phyloP scores from a whole-genome alignment of 2,329 filamentous ascomycete genomes.

The Lachnellula subtilissima region DNA sequence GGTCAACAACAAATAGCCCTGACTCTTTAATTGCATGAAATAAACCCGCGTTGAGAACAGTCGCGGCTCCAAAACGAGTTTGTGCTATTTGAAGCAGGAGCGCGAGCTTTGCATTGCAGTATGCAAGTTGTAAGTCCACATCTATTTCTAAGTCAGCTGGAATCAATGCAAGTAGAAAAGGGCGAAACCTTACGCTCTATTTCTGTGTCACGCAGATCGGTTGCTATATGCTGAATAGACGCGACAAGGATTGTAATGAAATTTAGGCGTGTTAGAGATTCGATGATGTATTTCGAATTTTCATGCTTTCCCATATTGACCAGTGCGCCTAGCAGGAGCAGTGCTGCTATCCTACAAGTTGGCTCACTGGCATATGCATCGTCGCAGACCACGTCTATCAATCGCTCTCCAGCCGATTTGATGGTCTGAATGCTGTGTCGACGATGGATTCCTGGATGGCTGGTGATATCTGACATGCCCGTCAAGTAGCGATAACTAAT shows the following conservation, averaged over 20 bases:
- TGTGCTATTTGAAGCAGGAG: conserved; percentile 81
- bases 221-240: conserved; percentile 71
- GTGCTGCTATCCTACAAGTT: conserved; percentile 75
- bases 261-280: conserved; percentile 77
- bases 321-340: conserved; percentile 77
- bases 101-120: conserved; percentile 68
- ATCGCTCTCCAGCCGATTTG: conserved; percentile 72
- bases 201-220: conserved; percentile 61
- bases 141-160: conserved; percentile 18
- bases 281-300: conserved; percentile 69
- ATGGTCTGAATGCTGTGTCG: conserved; percentile 61
- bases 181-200: conserved; percentile 44
- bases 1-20: conserved; percentile 82
- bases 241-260: conserved; percentile 89
- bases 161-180: not conserved
- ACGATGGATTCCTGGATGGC: conserved; percentile 42
- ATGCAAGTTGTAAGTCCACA: conserved; percentile 38
- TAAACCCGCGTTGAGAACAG: conserved; percentile 83
- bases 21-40: conserved; percentile 78
- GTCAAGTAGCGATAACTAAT: conserved; percentile 84
- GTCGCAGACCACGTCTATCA: conserved; percentile 85
- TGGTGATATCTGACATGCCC: conserved; percentile 55
- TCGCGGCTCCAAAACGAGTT: conserved; percentile 75
- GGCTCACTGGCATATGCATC: conserved; percentile 85
- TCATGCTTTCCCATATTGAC: conserved; percentile 69